A percentile compares a stretch with the other conserved stretches of the same genome.
phyloP scores from a whole-genome alignment of 1,284 basidiomycete genomes.

The Porogramme epimiltina region DNA sequence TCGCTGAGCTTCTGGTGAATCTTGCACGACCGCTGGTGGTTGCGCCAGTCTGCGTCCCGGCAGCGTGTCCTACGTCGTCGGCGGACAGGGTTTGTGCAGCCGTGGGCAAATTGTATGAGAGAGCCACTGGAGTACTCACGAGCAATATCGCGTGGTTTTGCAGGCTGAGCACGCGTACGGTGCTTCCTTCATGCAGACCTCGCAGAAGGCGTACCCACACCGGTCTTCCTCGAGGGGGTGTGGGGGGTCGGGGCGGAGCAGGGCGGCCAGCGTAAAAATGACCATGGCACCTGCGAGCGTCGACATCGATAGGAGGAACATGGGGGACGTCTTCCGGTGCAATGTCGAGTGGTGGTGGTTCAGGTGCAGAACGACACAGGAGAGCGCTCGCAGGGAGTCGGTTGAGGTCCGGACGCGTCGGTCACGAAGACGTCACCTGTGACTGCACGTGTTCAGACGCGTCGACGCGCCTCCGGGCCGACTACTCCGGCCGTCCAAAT shows the following conservation, averaged over 20 bases:
- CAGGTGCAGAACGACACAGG: constrained; percentile 2
- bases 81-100: too few species aligned
- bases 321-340: constrained; percentile 5
- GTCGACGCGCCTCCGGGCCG: constrained; percentile 3
- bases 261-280: constrained; percentile 19
- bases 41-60: constrained; percentile 16
- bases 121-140: constrained; percentile 17
- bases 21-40: constrained; percentile 20
- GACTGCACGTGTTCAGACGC: constrained; percentile 10
- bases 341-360: constrained; percentile 16
- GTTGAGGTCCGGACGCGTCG: constrained; percentile 3
- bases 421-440: constrained; percentile 14
- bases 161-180: constrained; percentile 20
- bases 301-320: constrained; percentile 21
- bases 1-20: constrained; percentile 22
- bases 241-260: constrained; percentile 18
- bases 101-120: neutral
- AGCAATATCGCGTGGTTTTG: constrained; percentile 22
- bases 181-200: constrained; percentile 22
- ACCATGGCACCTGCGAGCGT: constrained; percentile 22
- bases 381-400: neutral
- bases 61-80: constrained; percentile 8
- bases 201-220: constrained; percentile 21
- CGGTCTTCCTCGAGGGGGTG: constrained; percentile 21
- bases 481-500: too few species aligned